Evolutionary conservation across 1,284 basidiomycete genomes (phyloP).

Genomic region (Boletus subluridellus): DNA sequence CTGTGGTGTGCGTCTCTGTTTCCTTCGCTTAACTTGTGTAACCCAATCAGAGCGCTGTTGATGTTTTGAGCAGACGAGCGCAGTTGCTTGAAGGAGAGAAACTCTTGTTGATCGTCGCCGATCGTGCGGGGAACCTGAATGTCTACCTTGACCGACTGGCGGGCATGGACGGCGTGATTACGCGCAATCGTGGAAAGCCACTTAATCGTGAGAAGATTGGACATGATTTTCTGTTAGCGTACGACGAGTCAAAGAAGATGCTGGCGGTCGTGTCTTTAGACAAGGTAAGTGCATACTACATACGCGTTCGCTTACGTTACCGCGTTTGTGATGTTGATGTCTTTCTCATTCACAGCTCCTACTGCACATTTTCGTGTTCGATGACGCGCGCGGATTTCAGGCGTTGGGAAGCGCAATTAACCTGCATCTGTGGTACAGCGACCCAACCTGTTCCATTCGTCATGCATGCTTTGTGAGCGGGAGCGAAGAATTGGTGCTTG

Average conservation of each 20-base stretch:
- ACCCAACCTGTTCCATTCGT: slow-evolving; percentile 24
- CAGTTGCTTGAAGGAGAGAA: slow-evolving; percentile 39
- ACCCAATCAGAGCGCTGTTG: not conserved
- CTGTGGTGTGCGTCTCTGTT: slow-evolving; percentile 35
- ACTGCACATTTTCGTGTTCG: slow-evolving; percentile 46
- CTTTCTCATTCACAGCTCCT: slow-evolving; percentile 24
- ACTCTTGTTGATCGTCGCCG: slow-evolving; percentile 43
- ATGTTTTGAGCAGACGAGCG: slow-evolving; percentile 31
- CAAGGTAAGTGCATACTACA: slow-evolving; percentile 31
- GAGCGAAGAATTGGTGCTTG: slow-evolving; percentile 47
- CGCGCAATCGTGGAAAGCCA: slow-evolving; percentile 27
- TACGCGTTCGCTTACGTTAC: not conserved
- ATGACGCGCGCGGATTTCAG: slow-evolving; percentile 38
- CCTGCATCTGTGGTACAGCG: slow-evolving; percentile 44
- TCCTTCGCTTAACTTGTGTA: not conserved
- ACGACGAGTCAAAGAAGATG: slow-evolving; percentile 48
- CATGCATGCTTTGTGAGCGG: slow-evolving; percentile 39
- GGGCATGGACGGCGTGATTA: slow-evolving; percentile 35
- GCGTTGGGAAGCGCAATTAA: slow-evolving; percentile 40
- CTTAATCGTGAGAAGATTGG: slow-evolving; percentile 48
- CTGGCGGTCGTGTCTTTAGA: slow-evolving; percentile 43
- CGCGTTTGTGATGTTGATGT: not conserved
- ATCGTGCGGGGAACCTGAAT: slow-evolving; percentile 31
- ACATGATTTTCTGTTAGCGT: slow-evolving; percentile 41
- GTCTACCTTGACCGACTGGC: slow-evolving; percentile 41